A percentile compares a stretch with the other conserved stretches of the same genome.
Conservation (phyloP, 2,329 filamentous ascomycete species). For the Furcasterigmium furcatum region DNA sequence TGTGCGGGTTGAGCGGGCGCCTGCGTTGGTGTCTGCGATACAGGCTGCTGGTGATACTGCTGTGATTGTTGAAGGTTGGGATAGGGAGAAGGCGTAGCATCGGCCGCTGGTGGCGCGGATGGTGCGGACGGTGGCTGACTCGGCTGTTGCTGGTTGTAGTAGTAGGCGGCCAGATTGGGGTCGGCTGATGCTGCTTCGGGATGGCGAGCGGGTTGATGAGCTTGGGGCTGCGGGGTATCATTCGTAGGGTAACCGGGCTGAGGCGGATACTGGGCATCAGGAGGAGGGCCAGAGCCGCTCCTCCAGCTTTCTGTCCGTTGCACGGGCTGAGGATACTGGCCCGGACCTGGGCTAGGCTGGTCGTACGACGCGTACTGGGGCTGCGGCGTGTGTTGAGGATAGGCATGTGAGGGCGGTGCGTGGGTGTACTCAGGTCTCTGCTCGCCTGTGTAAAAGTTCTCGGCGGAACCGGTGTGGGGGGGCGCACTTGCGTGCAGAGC, state of each 20-base stretch:
- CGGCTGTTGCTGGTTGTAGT: constrained; percentile 44
- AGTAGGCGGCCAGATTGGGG: constrained; percentile 54
- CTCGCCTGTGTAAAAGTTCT: constrained; percentile 80
- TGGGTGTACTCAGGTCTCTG: constrained; percentile 42
- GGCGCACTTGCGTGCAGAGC: constrained; percentile 56
- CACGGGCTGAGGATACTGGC: constrained; percentile 40
- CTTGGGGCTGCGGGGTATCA: constrained; percentile 24
- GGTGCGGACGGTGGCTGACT: constrained; percentile 21
- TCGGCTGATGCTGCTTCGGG: constrained; percentile 34
- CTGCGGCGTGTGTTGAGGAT: constrained; percentile 35
- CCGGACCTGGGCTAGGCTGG: constrained; percentile 32
- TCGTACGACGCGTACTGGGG: constrained; percentile 42
- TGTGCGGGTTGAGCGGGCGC: constrained; percentile 29
- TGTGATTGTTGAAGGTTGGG: constrained; percentile 45
- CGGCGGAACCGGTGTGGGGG: constrained; percentile 51
- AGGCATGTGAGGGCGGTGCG: constrained; percentile 49
- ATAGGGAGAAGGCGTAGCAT: constrained; percentile 47
- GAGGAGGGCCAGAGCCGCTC: constrained; percentile 13
- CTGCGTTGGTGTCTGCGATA: constrained; percentile 23
- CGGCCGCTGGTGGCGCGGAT: constrained; percentile 29
- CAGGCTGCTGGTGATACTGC: constrained; percentile 40
- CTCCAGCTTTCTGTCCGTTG: constrained; percentile 53
- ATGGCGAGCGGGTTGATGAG: constrained; percentile 20
- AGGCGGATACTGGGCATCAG: constrained; percentile 27
- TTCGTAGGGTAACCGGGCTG: constrained; percentile 26